Base-by-base conservation (phyloP, 192 early-diverging fungal genomes). In the Backusella parvicylindrica region DNA sequence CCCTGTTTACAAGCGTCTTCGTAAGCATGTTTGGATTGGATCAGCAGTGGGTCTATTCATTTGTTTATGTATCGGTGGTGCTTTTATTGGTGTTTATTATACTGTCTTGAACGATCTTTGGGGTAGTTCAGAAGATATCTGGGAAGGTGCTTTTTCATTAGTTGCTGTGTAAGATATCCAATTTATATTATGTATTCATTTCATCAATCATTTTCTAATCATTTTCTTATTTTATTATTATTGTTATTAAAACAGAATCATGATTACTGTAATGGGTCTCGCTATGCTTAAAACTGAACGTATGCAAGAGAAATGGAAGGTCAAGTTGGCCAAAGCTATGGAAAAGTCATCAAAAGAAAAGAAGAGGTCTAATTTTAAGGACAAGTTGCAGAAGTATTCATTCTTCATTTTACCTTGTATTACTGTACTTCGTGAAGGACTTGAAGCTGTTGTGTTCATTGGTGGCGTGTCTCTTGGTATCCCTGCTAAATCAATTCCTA, bases 371-470 rank as follows among this genome's bases (percentile, higher is more conserved):
- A 18, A n/a, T 9, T 47, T 50, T 2, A 60, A 64, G 21, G 70
- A 69, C 1, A 70, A 43, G 32, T 28, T 71, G 6, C 75, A 89
- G 85, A 56, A 50, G 56, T 92, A 91, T 74, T 83, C 90, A 31
- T 91, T 97, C 74, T 87, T 95, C 80, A 84, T 93, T 66, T 86
- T 97, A 64, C 95, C 96, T 21, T 92, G 94, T 71, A 80, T 95
- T 37, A 94, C 94, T 13, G 89, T 97, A 6, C 78, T 94, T 38
- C 87, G 96, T 60, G 95, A 96, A 89, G 93, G 92, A n/a, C 81
- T 97, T 37, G 96, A 97, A 79, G 89, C 93, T 30, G 85, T 97
- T 26, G 87, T 97, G 9, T 93, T 96, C 81, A 84, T 97, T 49
- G 95, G 90, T 68, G 96, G 96, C 72, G 93, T 93, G 74, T 67